Evolutionary conservation across 2,329 filamentous ascomycete genomes (phyloP).

Genomic region (Penicillium corylophilum): DNA sequence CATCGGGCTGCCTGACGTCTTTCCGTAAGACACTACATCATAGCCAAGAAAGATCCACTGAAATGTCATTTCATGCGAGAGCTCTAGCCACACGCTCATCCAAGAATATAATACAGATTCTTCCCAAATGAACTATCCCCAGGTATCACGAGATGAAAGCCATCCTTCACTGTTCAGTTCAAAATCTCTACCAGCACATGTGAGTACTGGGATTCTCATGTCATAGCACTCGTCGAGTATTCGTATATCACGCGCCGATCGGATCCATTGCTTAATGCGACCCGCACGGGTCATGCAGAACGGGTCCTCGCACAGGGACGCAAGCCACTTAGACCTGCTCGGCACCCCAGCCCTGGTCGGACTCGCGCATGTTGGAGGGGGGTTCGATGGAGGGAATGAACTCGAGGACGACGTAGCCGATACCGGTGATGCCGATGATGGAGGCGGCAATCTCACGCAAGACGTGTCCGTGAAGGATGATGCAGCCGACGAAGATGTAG

Average conservation of each 20-base stretch:
- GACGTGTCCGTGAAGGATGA: conserved; percentile 69
- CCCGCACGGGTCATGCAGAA: not conserved
- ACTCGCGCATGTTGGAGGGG: conserved; percentile 77
- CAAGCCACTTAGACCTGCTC: conserved; percentile 66
- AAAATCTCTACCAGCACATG: not conserved
- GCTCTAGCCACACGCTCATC: not conserved
- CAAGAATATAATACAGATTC: conserved; percentile 11
- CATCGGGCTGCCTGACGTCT: not conserved
- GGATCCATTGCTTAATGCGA: not conserved
- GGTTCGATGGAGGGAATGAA: conserved; percentile 77
- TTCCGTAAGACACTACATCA: not conserved
- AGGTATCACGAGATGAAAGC: conserved; percentile 8
- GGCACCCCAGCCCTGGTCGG: conserved; percentile 72
- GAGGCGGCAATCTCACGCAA: conserved; percentile 74
- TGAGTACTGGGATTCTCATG: not conserved
- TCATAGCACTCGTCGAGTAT: conserved; percentile 25
- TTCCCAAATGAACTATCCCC: conserved; percentile 7
- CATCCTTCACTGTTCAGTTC: not conserved
- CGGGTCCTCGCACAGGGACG: not conserved
- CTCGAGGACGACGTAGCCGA: conserved; percentile 74
- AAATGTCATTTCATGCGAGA: not conserved
- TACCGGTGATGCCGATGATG: conserved; percentile 73
- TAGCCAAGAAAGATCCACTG: not conserved
- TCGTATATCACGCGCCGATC: conserved; percentile 16
- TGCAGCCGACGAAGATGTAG: conserved; percentile 91